These are phyloP conservation scores for Lachancea nothofagi DNA, from an alignment of 805 yeast species.

Conservation along the genomic window DNA sequence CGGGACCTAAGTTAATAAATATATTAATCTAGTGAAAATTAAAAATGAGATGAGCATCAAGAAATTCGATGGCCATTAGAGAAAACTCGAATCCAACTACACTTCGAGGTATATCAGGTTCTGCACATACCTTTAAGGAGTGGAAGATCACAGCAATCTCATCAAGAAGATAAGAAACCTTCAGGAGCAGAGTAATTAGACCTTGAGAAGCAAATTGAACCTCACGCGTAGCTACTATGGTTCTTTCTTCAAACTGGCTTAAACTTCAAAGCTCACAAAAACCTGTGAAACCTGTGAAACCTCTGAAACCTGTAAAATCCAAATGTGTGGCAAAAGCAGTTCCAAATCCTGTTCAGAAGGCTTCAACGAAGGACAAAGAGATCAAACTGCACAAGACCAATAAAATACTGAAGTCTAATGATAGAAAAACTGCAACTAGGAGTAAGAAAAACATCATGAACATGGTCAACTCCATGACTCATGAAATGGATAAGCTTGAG, in stretches of 20 bases:
- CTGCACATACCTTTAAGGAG: too few species aligned
- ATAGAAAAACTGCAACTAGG: not conserved
- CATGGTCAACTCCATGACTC: conserved; percentile 30
- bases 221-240: conserved; percentile 24
- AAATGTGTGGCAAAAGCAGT: not conserved
- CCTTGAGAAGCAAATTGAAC: too few species aligned
- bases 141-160: not conserved
- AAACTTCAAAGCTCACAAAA: conserved; percentile 20
- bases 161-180: not conserved
- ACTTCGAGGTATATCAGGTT: too few species aligned
- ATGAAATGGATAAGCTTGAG: conserved; percentile 24
- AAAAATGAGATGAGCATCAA: conserved; percentile 2
- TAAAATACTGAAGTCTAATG: not conserved
- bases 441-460: conserved; percentile 22
- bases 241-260: conserved; percentile 35
- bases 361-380: too few species aligned
- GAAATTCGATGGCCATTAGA: too few species aligned
- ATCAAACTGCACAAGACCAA: not conserved
- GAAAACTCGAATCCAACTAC: too few species aligned
- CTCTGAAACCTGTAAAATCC: not conserved
- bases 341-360: too few species aligned
- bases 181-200: too few species aligned
- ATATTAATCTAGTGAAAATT: not conserved
- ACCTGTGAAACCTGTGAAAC: not conserved
- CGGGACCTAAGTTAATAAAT: too few species aligned